Evolutionary conservation across 768 basidiomycete genomes (phyloP).

Genomic region (Russula brevipes): DNA sequence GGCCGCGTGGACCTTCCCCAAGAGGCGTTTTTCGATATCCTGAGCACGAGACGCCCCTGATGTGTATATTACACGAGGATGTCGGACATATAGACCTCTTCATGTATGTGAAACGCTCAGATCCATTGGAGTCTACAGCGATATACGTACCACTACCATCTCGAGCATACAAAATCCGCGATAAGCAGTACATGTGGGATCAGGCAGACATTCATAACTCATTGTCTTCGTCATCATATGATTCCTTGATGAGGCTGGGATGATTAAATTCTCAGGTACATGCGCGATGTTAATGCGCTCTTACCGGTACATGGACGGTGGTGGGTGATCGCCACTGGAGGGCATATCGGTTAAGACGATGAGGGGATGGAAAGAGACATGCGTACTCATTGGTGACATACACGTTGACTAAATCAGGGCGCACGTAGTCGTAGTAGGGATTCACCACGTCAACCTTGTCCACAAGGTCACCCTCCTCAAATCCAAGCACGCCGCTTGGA

Average conservation of each 20-base stretch:
- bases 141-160: conserved; percentile 17
- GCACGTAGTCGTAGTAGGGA: conserved; percentile 95
- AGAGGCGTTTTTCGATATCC: conserved; percentile 90
- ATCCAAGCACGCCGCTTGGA: conserved; percentile 61
- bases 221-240: conserved; percentile 92
- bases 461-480: conserved; percentile 71
- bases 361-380: conserved; percentile 14
- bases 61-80: conserved; percentile 1
- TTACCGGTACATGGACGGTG: conserved; percentile 85
- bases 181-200: conserved; percentile 15
- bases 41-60: conserved; percentile 51
- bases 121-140: not conserved
- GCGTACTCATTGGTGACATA: conserved; percentile 97
- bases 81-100: not conserved
- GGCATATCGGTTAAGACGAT: conserved; percentile 13
- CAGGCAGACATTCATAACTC: conserved; percentile 48
- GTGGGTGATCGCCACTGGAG: conserved; percentile 88
- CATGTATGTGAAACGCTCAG: conserved; percentile 4
- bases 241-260: conserved; percentile 78
- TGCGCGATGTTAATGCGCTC: conserved; percentile 23
- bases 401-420: conserved; percentile 86
- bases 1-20: conserved; percentile 89
- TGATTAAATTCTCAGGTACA: conserved; percentile 19
- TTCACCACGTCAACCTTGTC: conserved; percentile 91
- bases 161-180: conserved; percentile 7